Base-by-base conservation (phyloP, 176 grass and related monocot genomes). In the Triticum urartu region DNA sequence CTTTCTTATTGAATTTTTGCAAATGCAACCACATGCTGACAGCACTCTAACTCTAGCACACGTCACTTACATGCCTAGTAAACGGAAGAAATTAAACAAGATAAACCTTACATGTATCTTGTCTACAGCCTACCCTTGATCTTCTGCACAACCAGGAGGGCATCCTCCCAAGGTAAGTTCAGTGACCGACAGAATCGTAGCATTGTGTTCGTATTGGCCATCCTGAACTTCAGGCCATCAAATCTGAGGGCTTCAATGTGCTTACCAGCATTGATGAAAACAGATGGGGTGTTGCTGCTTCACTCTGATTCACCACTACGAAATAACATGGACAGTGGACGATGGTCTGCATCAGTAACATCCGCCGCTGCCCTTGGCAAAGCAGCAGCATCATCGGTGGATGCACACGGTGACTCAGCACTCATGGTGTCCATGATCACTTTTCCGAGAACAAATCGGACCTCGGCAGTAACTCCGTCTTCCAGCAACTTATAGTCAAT, bases 401-500 rank as follows among this genome's bases (percentile, higher is more conserved):
- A 72, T 66, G 73, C 45, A 82, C 33, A 66, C 8, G 28, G 63
- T 45, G 60, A 47, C 11, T 76, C 81, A 7, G 66, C 68, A 52
- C 75, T 64, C 50, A 92, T 83, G 39, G 95, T 92, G 80, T 94
- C 93, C 88, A 95, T 54, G 73, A 98, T 94, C 24, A 95, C 85
- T 89, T 89, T 90, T 39, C 95, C 95, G 2, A 98, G 79, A 47
- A 91, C 89, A 58, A 86, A 98, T 75, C 95, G 84, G 15, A 89
- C 89, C 89, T 98, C 93, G 17, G 71, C 58, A 21, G 30, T 75
- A 67, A 86, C 3, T 13, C 93, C 95, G 6, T 87, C 58, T 39
- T 98, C 93, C 64, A 98, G 86, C 24, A 77, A 86, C 82, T 56
- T 39, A 64, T 95, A 98, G 83, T 95, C 79, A 66, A 98, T 95